phyloP scores from a whole-genome alignment of 768 basidiomycete genomes.

The Podaxis sp. region DNA sequence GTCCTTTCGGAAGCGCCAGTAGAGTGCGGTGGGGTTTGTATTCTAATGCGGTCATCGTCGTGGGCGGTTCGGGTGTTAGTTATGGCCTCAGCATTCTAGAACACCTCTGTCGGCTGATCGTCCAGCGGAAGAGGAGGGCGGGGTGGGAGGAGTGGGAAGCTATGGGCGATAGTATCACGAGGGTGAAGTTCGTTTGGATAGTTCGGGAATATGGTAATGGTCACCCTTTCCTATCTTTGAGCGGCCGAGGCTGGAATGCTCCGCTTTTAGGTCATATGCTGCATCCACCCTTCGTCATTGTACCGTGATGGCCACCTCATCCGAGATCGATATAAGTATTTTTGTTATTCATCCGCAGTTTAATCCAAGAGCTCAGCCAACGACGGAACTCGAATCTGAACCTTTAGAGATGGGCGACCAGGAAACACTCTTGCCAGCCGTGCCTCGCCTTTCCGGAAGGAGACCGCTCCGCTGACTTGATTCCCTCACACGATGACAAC shows the following conservation, averaged over 20 bases:
- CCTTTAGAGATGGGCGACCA: background rate
- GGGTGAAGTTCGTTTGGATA: conserved; percentile 76
- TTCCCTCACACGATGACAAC: background rate
- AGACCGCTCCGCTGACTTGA: background rate
- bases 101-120: conserved; percentile 54
- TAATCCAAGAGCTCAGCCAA: background rate
- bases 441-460: background rate
- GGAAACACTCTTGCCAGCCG: background rate
- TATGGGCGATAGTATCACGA: conserved; percentile 35
- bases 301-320: conserved; percentile 41
- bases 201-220: conserved; percentile 67
- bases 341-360: conserved; percentile 56
- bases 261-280: conserved; percentile 42
- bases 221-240: conserved; percentile 8
- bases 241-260: background rate
- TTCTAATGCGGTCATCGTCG: conserved; percentile 57
- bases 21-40: conserved; percentile 56
- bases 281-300: conserved; percentile 63
- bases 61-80: conserved; percentile 73
- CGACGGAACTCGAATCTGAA: conserved; percentile 1
- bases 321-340: conserved; percentile 60
- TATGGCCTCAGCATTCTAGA: conserved; percentile 66
- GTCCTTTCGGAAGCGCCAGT: conserved; percentile 64
- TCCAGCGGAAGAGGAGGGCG: conserved; percentile 13
- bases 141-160: conserved; percentile 41